These are phyloP conservation scores for Eucalyptus paniculata DNA, from an alignment of 345 rosid species.

Conservation along the genomic window DNA sequence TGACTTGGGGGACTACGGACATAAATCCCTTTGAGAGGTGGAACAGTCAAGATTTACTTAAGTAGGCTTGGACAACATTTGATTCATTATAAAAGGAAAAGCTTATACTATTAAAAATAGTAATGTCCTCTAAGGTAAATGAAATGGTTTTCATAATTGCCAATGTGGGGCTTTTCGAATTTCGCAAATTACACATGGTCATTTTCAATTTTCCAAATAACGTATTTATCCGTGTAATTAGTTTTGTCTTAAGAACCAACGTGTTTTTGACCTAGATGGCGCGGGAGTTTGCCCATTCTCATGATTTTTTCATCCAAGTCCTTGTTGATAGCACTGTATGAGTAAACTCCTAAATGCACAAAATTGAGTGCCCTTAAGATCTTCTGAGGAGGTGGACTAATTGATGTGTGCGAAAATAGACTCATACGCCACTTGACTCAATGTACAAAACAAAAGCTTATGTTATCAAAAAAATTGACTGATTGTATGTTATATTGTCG, in stretches of 20 bases:
- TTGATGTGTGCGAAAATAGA: not conserved
- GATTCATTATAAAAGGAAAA: not conserved
- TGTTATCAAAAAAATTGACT: not conserved
- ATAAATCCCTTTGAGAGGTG: not conserved
- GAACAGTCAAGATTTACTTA: not conserved
- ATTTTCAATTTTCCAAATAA: not conserved
- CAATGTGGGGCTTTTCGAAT: not conserved
- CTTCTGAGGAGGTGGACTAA: not conserved
- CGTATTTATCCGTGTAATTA: not conserved
- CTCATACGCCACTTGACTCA: not conserved
- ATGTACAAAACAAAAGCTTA: not conserved
- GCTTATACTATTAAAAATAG: not conserved
- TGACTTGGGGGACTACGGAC: not conserved
- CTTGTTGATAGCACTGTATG: not conserved
- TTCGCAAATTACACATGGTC: not conserved
- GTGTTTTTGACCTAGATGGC: not conserved
- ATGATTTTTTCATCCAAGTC: not conserved
- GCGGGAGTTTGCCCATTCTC: not conserved
- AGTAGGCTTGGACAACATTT: not conserved
- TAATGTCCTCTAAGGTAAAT: not conserved
- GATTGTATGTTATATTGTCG: not conserved
- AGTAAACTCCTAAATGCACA: not conserved
- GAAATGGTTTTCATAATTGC: not conserved
- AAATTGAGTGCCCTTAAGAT: not conserved
- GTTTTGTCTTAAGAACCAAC: not conserved